These are phyloP conservation scores for Grosmannia clavigera DNA, from an alignment of 2,329 filamentous ascomycete species.

Conservation along the genomic window DNA sequence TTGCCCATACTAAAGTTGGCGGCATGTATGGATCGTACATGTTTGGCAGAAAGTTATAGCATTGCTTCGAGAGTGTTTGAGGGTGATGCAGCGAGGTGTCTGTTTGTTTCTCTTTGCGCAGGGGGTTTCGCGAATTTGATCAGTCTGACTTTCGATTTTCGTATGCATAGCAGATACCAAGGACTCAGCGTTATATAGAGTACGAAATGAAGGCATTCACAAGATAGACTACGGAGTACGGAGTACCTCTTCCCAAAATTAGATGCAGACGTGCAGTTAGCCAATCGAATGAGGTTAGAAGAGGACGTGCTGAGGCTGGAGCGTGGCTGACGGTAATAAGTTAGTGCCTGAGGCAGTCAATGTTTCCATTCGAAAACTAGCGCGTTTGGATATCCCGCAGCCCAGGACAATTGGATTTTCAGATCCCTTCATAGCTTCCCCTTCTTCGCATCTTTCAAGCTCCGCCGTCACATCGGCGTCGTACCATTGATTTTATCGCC, in stretches of 20 bases:
- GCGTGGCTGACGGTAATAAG: background rate
- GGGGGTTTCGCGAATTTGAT: no score
- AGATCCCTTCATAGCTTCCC: background rate
- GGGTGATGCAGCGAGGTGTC: background rate
- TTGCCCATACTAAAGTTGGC: slow-evolving; percentile 81
- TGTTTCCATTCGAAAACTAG: background rate
- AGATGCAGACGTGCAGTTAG: no score
- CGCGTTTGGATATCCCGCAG: slow-evolving; percentile 11
- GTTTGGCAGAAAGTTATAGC: slow-evolving; percentile 46
- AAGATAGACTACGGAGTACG: no score
- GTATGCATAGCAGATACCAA: no score
- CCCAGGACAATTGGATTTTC: slow-evolving; percentile 6
- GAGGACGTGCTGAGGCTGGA: background rate
- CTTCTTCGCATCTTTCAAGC: background rate
- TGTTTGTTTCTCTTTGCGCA: background rate
- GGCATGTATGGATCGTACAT: slow-evolving; percentile 75
- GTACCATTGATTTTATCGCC: slow-evolving; percentile 2
- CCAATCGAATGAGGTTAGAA: background rate
- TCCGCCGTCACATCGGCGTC: slow-evolving; percentile 7
- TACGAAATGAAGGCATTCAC: no score
- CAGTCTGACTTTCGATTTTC: no score
- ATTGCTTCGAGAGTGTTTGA: background rate
- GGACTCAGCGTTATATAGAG: no score
- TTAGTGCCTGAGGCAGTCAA: slow-evolving; percentile 10
- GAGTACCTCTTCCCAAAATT: no score